A percentile compares a stretch with the other conserved stretches of the same genome.
Evolutionary conservation across 1,139 yeast genomes (phyloP).

Genomic region (Geotrichum histeridarum): DNA sequence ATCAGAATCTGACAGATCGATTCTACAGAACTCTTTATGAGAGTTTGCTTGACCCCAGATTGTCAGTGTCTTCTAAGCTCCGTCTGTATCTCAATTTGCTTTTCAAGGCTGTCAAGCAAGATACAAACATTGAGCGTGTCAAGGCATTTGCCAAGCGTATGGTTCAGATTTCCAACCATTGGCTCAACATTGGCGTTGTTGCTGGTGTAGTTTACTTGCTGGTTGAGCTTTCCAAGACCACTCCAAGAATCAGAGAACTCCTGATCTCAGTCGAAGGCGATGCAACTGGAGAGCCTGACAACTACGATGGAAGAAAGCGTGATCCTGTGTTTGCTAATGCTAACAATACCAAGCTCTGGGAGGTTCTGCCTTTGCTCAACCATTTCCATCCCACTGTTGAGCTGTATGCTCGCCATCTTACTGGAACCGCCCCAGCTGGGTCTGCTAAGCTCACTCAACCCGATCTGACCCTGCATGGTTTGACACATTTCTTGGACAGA

Average conservation of each 20-base stretch:
- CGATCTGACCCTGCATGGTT: slow-evolving; percentile 80
- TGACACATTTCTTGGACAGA: slow-evolving; percentile 87
- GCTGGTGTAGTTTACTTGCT: slow-evolving; percentile 84
- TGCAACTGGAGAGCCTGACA: slow-evolving; percentile 33
- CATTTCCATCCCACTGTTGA: slow-evolving; percentile 94
- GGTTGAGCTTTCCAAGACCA: slow-evolving; percentile 54
- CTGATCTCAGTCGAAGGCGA: slow-evolving; percentile 35
- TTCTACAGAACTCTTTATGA: slow-evolving; percentile 87
- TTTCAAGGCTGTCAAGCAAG: slow-evolving; percentile 77
- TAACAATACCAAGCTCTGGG: slow-evolving; percentile 79
- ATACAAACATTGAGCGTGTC: slow-evolving; percentile 58
- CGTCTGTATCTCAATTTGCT: slow-evolving; percentile 73
- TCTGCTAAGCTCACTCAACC: slow-evolving; percentile 57
- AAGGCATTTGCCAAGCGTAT: slow-evolving; percentile 90
- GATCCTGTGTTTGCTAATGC: slow-evolving; percentile 90
- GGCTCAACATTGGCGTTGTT: slow-evolving; percentile 85
- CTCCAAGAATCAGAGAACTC: slow-evolving; percentile 50
- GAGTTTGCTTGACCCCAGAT: slow-evolving; percentile 77
- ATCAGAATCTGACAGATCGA: slow-evolving; percentile 50
- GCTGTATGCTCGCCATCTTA: slow-evolving; percentile 56
- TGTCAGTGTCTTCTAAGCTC: slow-evolving; percentile 78
- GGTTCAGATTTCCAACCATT: slow-evolving; percentile 74
- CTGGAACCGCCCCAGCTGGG: slow-evolving; percentile 43
- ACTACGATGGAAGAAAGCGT: slow-evolving; percentile 83
- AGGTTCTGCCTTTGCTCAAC: slow-evolving; percentile 59